Conservation (phyloP, 257 asterid genomes). For the Plantago major region DNA sequence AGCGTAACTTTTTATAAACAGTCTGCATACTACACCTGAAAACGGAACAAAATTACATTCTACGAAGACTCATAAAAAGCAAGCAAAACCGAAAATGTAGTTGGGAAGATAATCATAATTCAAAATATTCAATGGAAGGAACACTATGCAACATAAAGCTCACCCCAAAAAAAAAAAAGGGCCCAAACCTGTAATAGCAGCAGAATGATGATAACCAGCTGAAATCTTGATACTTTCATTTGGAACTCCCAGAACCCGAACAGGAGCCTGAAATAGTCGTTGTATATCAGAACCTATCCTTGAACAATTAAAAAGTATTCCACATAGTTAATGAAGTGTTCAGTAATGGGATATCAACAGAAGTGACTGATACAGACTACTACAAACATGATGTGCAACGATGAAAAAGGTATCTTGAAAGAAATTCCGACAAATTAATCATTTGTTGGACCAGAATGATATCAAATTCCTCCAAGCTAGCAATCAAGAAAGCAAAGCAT, state of each 20-base stretch:
- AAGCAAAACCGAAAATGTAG: conserved; percentile 8
- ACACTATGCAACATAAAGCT: neutral
- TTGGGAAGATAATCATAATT: conserved; percentile 6
- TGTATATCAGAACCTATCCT: conserved; percentile 8
- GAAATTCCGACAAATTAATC: too few species aligned
- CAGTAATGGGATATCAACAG: neutral
- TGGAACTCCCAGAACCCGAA: conserved; percentile 54
- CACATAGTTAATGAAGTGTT: neutral
- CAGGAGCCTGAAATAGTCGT: conserved; percentile 58
- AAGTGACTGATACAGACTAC: neutral
- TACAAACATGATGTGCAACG: too few species aligned
- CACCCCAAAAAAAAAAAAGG: neutral
- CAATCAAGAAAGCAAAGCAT: too few species aligned
- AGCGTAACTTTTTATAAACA: neutral
- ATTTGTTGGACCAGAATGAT: too few species aligned
- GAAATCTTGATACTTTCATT: conserved; percentile 53
- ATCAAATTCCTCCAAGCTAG: too few species aligned
- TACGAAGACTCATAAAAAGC: neutral
- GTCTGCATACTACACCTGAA: neutral
- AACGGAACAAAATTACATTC: neutral
- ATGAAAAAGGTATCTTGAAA: too few species aligned
- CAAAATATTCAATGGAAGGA: conserved; percentile 1
- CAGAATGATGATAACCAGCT: conserved; percentile 95
- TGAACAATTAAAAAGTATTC: neutral
- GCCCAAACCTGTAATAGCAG: conserved; percentile 77